Conservation (phyloP, 305 asterid genomes). For the Solanum hybrid region DNA sequence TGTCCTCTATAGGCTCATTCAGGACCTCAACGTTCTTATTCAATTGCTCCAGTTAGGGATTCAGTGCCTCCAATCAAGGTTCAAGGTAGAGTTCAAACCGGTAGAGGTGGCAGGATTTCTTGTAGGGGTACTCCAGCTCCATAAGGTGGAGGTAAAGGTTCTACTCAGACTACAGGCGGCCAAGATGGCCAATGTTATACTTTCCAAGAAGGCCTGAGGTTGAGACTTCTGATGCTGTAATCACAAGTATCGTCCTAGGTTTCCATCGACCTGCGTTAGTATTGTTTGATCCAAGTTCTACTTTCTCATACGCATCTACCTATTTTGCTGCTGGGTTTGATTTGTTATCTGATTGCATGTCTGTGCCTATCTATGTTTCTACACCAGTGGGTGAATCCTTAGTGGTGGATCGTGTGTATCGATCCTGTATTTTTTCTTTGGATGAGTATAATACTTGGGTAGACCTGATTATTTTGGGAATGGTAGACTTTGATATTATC, state of each 20-base stretch:
- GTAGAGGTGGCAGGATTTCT: background rate
- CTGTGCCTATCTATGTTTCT: background rate
- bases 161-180: background rate
- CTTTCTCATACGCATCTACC: background rate
- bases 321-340: background rate
- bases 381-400: background rate
- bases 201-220: background rate
- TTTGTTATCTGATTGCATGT: background rate
- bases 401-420: background rate
- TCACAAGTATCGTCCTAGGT: background rate
- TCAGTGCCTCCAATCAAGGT: background rate
- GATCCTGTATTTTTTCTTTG: background rate
- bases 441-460: background rate
- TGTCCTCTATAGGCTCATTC: background rate
- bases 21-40: background rate
- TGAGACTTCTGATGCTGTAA: background rate
- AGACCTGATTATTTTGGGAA: background rate
- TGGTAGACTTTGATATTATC: background rate
- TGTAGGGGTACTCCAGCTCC: background rate
- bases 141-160: background rate
- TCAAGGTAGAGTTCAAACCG: background rate
- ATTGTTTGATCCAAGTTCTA: background rate
- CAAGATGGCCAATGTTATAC: background rate
- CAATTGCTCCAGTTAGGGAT: background rate
- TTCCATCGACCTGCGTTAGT: background rate